phyloP scores from a whole-genome alignment of 805 yeast genomes.

The Candida coquimbonensis region DNA sequence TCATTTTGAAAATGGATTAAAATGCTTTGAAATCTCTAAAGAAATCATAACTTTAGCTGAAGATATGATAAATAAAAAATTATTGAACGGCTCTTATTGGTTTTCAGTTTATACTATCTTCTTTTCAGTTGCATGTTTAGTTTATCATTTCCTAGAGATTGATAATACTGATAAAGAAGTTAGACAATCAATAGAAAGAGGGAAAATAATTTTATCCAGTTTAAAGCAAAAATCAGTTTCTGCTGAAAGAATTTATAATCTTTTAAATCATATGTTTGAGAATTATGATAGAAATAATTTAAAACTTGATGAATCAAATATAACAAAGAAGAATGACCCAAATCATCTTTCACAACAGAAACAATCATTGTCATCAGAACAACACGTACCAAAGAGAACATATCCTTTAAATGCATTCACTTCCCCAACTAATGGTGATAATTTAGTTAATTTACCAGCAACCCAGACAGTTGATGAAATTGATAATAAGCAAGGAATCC shows the following conservation, averaged over 20 bases:
- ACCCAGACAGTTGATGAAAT: conserved; percentile 9
- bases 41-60: conserved; percentile 74
- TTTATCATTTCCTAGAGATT: conserved; percentile 51
- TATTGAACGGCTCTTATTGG: conserved; percentile 87
- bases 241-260: conserved; percentile 71
- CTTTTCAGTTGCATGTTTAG: conserved; percentile 82
- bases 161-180: conserved; percentile 44
- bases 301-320: conserved; percentile 24
- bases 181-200: conserved; percentile 69
- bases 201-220: conserved; percentile 61
- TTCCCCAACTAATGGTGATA: conserved; percentile 10
- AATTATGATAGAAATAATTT: conserved; percentile 70
- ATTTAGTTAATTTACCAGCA: conserved; percentile 10
- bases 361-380: not conserved
- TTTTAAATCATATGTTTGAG: conserved; percentile 71
- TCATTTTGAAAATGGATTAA: conserved; percentile 69
- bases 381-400: not conserved
- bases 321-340: not conserved
- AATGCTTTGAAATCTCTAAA: conserved; percentile 79
- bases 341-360: too few relatives aligned
- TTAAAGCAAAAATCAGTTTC: conserved; percentile 71
- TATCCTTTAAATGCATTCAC: conserved; percentile 10
- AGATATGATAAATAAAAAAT: conserved; percentile 64
- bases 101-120: conserved; percentile 91
- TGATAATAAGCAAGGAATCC: conserved; percentile 4